Conservation (phyloP, 2,329 filamentous ascomycete species). For the Fusarium dimerum region DNA sequence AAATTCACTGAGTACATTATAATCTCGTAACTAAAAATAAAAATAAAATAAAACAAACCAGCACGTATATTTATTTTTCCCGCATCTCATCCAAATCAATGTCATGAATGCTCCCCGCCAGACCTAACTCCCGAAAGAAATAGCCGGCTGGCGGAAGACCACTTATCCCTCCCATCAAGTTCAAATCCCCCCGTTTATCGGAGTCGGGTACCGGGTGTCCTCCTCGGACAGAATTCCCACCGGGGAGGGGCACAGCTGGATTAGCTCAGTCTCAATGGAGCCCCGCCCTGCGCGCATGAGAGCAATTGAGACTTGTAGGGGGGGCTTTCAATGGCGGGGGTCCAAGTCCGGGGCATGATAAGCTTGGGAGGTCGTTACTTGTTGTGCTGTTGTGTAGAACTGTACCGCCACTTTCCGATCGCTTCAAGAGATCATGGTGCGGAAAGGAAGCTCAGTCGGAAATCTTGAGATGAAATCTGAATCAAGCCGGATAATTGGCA, state of each 20-base stretch:
- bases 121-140: conserved; percentile 29
- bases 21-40: too few relatives aligned
- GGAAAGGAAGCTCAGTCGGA: background rate
- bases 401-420: background rate
- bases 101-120: conserved; percentile 10
- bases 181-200: background rate
- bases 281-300: background rate
- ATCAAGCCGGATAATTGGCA: too few relatives aligned
- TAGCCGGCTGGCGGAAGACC: conserved; percentile 29
- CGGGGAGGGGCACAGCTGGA: background rate
- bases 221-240: background rate
- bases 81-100: background rate
- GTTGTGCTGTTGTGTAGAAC: too few relatives aligned
- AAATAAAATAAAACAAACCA: too few relatives aligned
- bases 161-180: conserved; percentile 19
- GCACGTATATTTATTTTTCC: background rate
- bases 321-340: background rate
- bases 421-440: background rate
- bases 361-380: too few relatives aligned
- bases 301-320: background rate
- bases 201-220: background rate
- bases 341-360: too few relatives aligned
- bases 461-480: too few relatives aligned
- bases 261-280: background rate
- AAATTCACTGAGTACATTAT: too few relatives aligned